Base-by-base conservation (phyloP, 1,284 basidiomycete genomes). In the Pterulicium gracile region DNA sequence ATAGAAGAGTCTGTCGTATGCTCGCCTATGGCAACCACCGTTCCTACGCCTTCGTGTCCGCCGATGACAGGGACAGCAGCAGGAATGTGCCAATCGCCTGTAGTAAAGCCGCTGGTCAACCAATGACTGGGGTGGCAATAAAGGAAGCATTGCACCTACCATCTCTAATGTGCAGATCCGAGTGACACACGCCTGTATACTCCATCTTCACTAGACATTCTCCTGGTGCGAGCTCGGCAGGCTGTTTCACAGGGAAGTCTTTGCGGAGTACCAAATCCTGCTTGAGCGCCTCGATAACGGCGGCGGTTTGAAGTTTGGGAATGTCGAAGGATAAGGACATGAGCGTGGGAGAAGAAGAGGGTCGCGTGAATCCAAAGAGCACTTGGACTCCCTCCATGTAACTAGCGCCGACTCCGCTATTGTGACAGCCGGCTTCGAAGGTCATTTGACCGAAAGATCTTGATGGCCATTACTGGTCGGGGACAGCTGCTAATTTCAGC, bases 1-100 rank as follows among this genome's bases (percentile, higher is more conserved):
- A 84, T 75, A 1, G 77, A 75, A 5, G 78, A 79, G 48, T 72
- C 50, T 24, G 63, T 59, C 0, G 85, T 84, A 57, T 81, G 68
- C 18, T 73, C 68, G 41, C 79, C 88, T 55, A 93, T 84, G 32
- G 87, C 88, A 34, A 93, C 84, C 48, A 93, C 67, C 45, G 73
- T 62, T 5, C 84, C 83, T 14, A 86, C 77, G 52, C 86, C 88
- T 65, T 91, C 88, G 58, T 92, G 89, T 0, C 91, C 91, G 24
- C 89, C 91, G 50, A 93, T 77, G 47, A 91, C 75, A 1, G 88
- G 88, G 7, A 73, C 70, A 54, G 74, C 79, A 43, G 81, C 68
- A 2, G 66, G 64, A 27, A 87, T 51, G 2, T 86, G 85, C 86
- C 86, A 89, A 58, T 90, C 86, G 47, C 73, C 75, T 42, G 63